phyloP scores from a whole-genome alignment of 2,329 filamentous ascomycete species.

The Pseudomassariella vexata region DNA sequence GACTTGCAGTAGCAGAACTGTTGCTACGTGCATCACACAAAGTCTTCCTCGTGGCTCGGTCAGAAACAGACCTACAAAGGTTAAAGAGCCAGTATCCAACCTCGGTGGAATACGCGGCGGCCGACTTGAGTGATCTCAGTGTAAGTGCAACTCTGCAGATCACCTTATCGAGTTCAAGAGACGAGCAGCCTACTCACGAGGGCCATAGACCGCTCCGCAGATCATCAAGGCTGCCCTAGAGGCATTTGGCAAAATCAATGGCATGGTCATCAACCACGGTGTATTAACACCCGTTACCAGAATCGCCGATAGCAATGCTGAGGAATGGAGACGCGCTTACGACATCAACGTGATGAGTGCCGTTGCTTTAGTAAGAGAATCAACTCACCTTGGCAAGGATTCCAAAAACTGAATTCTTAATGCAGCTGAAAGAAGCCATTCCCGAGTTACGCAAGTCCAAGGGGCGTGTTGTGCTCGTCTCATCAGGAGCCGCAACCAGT shows the following conservation, averaged over 20 bases:
- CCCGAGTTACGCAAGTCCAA: slow-evolving; percentile 60
- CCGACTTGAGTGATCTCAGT: slow-evolving; percentile 48
- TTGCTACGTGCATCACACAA: slow-evolving; percentile 50
- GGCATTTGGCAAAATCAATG: slow-evolving; percentile 70
- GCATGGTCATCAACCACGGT: slow-evolving; percentile 84
- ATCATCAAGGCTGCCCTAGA: slow-evolving; percentile 60
- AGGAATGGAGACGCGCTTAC: slow-evolving; percentile 71
- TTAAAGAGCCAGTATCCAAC: slow-evolving; percentile 45
- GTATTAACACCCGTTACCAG: slow-evolving; percentile 68
- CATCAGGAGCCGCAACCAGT: slow-evolving; percentile 67
- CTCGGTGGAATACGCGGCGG: slow-evolving; percentile 50
- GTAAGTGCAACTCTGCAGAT: slow-evolving; percentile 24
- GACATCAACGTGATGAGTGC: slow-evolving; percentile 85
- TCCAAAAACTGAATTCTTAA: slow-evolving; percentile 12
- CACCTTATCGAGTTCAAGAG: not conserved
- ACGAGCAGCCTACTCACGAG: not conserved
- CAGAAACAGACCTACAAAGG: slow-evolving; percentile 39
- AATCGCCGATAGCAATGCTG: slow-evolving; percentile 59
- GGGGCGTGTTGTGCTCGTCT: slow-evolving; percentile 72
- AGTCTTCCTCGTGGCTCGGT: slow-evolving; percentile 53
- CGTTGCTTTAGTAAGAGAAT: slow-evolving; percentile 61
- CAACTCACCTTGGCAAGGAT: no score
- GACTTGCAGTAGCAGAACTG: slow-evolving; percentile 47
- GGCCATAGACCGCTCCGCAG: slow-evolving; percentile 46
- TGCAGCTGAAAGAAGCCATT: slow-evolving; percentile 64